Base-by-base conservation (phyloP, 208 protist species). In the Perkinsela sp. region DNA sequence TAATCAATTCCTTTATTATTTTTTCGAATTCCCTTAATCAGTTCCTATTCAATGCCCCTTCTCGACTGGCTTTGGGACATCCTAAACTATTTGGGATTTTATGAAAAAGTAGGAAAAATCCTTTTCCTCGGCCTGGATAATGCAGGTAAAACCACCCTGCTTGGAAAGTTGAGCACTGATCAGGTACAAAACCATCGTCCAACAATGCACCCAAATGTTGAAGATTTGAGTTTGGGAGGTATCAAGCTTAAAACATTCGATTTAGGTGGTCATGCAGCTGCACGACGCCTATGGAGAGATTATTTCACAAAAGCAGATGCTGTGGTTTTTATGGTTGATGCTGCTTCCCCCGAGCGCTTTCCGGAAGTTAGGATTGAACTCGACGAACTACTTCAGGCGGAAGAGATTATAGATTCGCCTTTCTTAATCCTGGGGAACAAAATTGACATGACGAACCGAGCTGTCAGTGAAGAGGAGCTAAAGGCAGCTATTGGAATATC, bases 371-470 rank as follows among this genome's bases (percentile, higher is more conserved):
- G 90, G 75, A 74, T 76, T 68, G 96, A 98, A 73, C 85, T 99
- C 22, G 85, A 97, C 69, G 90, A 95, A 75, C 82, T 99, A 29
- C 78, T 99, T 29, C 78, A 76, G 31, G 78, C 80, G 31, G 92
- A 97, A 67, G 83, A 95, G 68, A 80, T 99, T 0, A 68, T 76
- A 13, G 90, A 89, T 31, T 90, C 95, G 1, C 97, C 97, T 1
- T 97, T 99, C 75, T 76, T 98, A 0, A 92, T 99, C 72, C 83
- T 99, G 0, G 97, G 97, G 65, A 99, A 99, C 79, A 99, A 99
- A 78, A 98, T 99, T 70, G 97, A 99, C 76, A 78, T 94, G 30
- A 75, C 80, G 1, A 73, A 73, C 31, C 13, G 13, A 57, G 94
- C 96, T 6, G 89, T 86, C 31, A 89, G 83, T 1, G 96, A 99